These are phyloP conservation scores for Pythium brachiatum DNA, from an alignment of 352 stramenopile genomes.

Conservation along the genomic window DNA sequence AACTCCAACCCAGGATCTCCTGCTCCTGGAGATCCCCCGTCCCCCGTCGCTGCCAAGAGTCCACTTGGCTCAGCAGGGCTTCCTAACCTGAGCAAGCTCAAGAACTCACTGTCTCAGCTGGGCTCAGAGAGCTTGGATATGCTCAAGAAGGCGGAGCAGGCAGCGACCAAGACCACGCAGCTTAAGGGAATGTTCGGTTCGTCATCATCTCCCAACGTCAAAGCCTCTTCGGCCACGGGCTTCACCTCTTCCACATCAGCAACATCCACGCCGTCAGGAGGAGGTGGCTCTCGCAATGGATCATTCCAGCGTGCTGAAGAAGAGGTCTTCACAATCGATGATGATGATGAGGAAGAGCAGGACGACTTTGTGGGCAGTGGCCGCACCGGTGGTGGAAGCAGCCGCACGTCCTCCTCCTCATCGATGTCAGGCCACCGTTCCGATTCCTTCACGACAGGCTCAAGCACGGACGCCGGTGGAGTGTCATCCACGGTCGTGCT, in stretches of 20 bases:
- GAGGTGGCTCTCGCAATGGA: slow-evolving; percentile 17
- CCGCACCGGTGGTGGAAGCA: slow-evolving; percentile 20
- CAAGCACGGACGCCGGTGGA: slow-evolving; percentile 13
- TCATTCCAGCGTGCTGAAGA: slow-evolving; percentile 67
- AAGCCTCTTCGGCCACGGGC: background rate
- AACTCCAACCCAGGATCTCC: slow-evolving; percentile 6
- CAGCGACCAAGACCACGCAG: slow-evolving; percentile 42
- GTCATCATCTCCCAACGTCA: slow-evolving; percentile 20
- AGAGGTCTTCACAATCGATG: slow-evolving; percentile 83
- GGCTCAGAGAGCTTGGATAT: slow-evolving; percentile 71
- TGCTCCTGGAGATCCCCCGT: slow-evolving; percentile 1
- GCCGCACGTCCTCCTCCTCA: slow-evolving; percentile 43
- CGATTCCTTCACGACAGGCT: slow-evolving; percentile 41
- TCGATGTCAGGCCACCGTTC: slow-evolving; percentile 26
- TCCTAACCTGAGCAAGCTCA: slow-evolving; percentile 53
- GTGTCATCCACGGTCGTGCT: slow-evolving; percentile 29
- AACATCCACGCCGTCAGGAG: slow-evolving; percentile 8
- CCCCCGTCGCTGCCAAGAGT: slow-evolving; percentile 2
- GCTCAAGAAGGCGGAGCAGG: slow-evolving; percentile 74
- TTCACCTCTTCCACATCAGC: slow-evolving; percentile 27
- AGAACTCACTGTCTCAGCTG: slow-evolving; percentile 57
- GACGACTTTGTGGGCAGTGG: slow-evolving; percentile 42
- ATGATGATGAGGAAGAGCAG: slow-evolving; percentile 71
- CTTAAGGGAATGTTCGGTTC: slow-evolving; percentile 31
- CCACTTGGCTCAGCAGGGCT: slow-evolving; percentile 22